A percentile compares a stretch with the other conserved stretches of the same genome.
Evolutionary conservation across 164 flowering plant species (phyloP).

Genomic region (Vitis cinerea): DNA sequence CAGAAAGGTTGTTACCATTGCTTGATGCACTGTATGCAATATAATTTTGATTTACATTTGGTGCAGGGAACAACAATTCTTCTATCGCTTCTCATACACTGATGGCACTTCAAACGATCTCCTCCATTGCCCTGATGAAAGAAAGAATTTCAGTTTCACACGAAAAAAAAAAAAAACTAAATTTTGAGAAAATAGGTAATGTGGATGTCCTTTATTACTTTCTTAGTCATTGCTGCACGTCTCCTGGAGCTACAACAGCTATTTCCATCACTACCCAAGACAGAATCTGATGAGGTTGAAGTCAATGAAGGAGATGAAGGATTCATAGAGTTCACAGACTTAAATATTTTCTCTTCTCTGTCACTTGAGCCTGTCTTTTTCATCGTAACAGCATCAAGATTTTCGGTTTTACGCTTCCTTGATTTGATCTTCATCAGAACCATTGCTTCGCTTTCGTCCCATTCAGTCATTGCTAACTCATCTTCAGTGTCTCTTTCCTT

Average conservation of each 20-base stretch:
- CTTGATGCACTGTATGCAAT: conserved; percentile 56
- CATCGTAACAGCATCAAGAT: too few species aligned
- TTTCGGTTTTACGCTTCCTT: background rate
- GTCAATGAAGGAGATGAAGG: conserved; percentile 16
- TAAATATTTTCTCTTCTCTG: background rate
- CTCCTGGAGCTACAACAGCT: conserved; percentile 1
- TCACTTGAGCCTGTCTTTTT: background rate
- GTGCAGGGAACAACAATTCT: conserved; percentile 46
- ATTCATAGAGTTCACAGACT: background rate
- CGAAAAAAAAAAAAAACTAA: background rate
- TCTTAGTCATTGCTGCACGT: background rate
- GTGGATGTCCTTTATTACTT: too few species aligned
- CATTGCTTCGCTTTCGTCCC: conserved; percentile 17
- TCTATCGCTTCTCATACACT: conserved; percentile 47
- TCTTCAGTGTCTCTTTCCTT: conserved; percentile 7
- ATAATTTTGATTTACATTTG: conserved; percentile 41
- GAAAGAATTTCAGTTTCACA: conserved; percentile 8
- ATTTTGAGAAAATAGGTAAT: background rate
- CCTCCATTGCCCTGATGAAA: conserved; percentile 13
- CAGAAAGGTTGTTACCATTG: conserved; percentile 37
- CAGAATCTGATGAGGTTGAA: conserved; percentile 14
- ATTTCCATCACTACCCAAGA: conserved; percentile 8
- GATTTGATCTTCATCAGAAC: conserved; percentile 13
- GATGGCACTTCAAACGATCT: conserved; percentile 42
- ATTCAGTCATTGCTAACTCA: conserved; percentile 5